Evolutionary conservation across 1,139 yeast genomes (phyloP).

Genomic region (Kodamaea sp.): DNA sequence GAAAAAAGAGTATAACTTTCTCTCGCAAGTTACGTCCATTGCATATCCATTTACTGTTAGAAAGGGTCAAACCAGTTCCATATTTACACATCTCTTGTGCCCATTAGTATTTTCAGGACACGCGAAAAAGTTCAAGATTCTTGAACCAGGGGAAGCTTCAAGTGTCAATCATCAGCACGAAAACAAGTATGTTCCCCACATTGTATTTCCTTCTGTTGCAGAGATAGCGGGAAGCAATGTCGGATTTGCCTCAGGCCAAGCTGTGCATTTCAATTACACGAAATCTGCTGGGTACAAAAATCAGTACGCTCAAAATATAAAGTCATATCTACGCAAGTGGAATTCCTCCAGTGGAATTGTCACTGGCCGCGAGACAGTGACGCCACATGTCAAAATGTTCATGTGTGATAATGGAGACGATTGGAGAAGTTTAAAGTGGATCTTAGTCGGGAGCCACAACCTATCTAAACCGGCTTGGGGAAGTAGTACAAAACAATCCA

Average conservation of each 20-base stretch:
- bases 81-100: constrained; percentile 57
- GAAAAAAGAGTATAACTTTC: constrained; percentile 28
- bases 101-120: constrained; percentile 37
- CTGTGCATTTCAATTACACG: constrained; percentile 52
- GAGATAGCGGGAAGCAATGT: constrained; percentile 48
- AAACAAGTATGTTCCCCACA: constrained; percentile 42
- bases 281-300: constrained; percentile 21
- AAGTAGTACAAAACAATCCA: constrained; percentile 22
- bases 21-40: constrained; percentile 62
- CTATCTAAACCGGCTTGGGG: constrained; percentile 76
- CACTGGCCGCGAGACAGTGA: constrained; percentile 36
- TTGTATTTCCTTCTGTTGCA: constrained; percentile 55
- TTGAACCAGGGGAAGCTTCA: constrained; percentile 32
- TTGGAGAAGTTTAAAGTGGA: constrained; percentile 58
- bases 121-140: constrained; percentile 13
- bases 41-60: constrained; percentile 51
- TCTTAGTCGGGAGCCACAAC: constrained; percentile 66
- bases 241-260: constrained; percentile 54
- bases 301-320: constrained; percentile 35
- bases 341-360: constrained; percentile 11
- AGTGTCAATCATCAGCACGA: constrained; percentile 25
- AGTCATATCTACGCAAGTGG: constrained; percentile 40
- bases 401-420: constrained; percentile 48
- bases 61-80: constrained; percentile 38
- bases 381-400: constrained; percentile 45